Evolutionary conservation across 1,284 basidiomycete genomes (phyloP).

Genomic region (Tilletia walkeri): DNA sequence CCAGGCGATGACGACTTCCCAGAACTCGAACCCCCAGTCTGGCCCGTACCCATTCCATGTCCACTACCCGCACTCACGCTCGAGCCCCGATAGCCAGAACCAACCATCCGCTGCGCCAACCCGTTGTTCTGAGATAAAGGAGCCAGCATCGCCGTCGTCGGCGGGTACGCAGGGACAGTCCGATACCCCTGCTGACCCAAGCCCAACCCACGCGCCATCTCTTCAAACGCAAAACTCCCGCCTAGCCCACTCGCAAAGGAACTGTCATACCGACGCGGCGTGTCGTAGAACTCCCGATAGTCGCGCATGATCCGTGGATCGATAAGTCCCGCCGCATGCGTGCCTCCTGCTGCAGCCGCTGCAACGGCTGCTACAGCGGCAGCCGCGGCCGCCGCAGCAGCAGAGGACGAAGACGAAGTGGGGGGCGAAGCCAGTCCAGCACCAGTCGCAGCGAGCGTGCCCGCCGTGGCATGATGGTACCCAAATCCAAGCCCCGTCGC

Average conservation of each 20-base stretch:
- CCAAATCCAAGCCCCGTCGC: neutral
- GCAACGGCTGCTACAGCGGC: neutral
- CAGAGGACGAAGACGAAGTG: neutral
- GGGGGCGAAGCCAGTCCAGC: slow-evolving; percentile 5
- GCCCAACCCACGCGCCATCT: slow-evolving; percentile 48
- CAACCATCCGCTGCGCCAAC: slow-evolving; percentile 22
- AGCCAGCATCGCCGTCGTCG: slow-evolving; percentile 48
- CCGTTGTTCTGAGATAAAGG: slow-evolving; percentile 49
- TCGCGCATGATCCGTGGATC: slow-evolving; percentile 13
- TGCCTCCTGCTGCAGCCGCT: neutral
- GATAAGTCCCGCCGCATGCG: slow-evolving; percentile 7
- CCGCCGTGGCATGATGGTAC: slow-evolving; percentile 14
- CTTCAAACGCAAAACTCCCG: slow-evolving; percentile 51
- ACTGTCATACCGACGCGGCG: slow-evolving; percentile 32
- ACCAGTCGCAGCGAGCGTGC: neutral
- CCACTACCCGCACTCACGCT: neutral
- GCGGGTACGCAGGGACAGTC: slow-evolving; percentile 35
- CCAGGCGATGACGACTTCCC: slow-evolving; percentile 2
- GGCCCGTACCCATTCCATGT: neutral
- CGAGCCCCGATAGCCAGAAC: neutral
- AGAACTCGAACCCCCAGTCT: neutral
- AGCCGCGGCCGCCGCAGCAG: neutral
- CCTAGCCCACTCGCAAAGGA: slow-evolving; percentile 34
- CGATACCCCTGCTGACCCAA: slow-evolving; percentile 30
- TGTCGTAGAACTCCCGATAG: slow-evolving; percentile 32